Evolutionary conservation across 345 rosid species (phyloP).

Genomic region (Lepidium didymum): DNA sequence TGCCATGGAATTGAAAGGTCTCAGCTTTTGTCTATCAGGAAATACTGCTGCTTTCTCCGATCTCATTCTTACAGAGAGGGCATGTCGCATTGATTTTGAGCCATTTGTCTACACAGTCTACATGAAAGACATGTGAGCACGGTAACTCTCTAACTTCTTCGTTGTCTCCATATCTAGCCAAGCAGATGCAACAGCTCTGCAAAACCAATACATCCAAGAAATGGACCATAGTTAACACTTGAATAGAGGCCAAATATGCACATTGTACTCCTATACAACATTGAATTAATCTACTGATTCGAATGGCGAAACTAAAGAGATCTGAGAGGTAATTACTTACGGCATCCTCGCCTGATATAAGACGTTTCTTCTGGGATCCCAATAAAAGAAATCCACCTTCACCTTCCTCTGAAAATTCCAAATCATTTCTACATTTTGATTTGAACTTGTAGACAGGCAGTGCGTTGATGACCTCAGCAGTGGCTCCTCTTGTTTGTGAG

Average conservation of each 20-base stretch:
- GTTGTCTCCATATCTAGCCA: constrained; percentile 51
- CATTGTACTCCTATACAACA: background rate
- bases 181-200: constrained; percentile 77
- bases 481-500: constrained; percentile 76
- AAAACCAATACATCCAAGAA: constrained; percentile 5
- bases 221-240: background rate
- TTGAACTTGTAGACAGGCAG: constrained; percentile 75
- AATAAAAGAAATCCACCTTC: constrained; percentile 66
- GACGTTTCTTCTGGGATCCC: constrained; percentile 67
- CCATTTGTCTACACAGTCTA: constrained; percentile 73
- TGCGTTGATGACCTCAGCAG: constrained; percentile 53
- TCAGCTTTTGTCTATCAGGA: constrained; percentile 14
- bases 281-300: background rate
- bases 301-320: background rate
- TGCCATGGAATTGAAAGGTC: background rate
- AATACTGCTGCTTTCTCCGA: constrained; percentile 39
- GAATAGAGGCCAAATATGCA: background rate
- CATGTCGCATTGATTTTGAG: constrained; percentile 68
- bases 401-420: constrained; percentile 35
- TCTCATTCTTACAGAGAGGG: constrained; percentile 64
- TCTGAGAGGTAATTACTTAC: constrained; percentile 38
- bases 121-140: constrained; percentile 64
- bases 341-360: constrained; percentile 81
- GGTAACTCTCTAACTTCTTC: constrained; percentile 63
- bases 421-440: constrained; percentile 34